phyloP scores from a whole-genome alignment of 192 early-diverging fungal genomes.

The Entomortierella beljakovae region DNA sequence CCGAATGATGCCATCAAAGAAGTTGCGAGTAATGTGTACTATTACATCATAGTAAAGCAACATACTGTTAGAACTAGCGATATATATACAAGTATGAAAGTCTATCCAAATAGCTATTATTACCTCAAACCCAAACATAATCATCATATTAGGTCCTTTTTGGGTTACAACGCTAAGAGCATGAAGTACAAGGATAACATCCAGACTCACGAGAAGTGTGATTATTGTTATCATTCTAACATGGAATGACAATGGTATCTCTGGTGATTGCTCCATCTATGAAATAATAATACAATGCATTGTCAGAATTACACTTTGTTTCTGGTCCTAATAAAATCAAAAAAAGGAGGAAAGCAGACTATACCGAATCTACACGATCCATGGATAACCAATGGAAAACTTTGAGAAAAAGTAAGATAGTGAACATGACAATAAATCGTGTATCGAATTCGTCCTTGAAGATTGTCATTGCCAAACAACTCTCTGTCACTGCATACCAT shows the following conservation, averaged over 20 bases:
- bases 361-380: slow-evolving; percentile 90
- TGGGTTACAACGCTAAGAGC: slow-evolving; percentile 70
- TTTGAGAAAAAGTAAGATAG: slow-evolving; percentile 90
- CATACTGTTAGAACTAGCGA: not conserved
- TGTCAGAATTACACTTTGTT: too few relatives aligned
- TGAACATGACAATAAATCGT: slow-evolving; percentile 86
- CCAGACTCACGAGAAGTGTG: slow-evolving; percentile 72
- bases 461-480: slow-evolving; percentile 94
- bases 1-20: slow-evolving; percentile 78
- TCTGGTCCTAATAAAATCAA: not conserved
- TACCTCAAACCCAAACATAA: slow-evolving; percentile 98
- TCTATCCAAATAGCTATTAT: not conserved
- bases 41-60: not conserved
- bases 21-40: slow-evolving; percentile 91
- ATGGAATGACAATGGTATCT: slow-evolving; percentile 74
- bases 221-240: slow-evolving; percentile 76
- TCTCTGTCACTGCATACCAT: slow-evolving; percentile 98
- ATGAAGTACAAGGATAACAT: slow-evolving; percentile 81
- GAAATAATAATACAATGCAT: not conserved
- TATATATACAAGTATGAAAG: not conserved
- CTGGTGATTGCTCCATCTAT: slow-evolving; percentile 87
- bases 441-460: slow-evolving; percentile 96
- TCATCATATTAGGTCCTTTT: slow-evolving; percentile 92
- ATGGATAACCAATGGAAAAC: slow-evolving; percentile 97
- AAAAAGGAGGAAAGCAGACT: not conserved